These are phyloP conservation scores for Berberis vulgaris DNA, from an alignment of 164 flowering plant species.

Conservation along the genomic window DNA sequence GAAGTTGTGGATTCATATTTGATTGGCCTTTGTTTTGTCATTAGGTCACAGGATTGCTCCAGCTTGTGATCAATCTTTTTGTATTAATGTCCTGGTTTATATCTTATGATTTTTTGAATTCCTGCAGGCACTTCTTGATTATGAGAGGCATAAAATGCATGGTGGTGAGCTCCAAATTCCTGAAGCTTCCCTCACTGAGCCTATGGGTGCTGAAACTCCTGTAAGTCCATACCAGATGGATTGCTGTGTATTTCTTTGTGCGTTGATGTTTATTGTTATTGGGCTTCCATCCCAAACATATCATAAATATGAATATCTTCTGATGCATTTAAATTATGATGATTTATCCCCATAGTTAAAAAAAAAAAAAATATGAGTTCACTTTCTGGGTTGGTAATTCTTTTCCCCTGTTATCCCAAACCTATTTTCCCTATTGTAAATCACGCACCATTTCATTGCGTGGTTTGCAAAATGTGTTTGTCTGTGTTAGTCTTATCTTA, in stretches of 20 bases:
- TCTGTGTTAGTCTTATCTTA: background rate
- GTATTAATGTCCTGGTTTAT: background rate
- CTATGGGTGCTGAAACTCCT: constrained; percentile 40
- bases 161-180: constrained; percentile 44
- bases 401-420: no score
- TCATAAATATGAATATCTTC: no score
- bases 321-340: no score
- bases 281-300: no score
- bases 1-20: no score
- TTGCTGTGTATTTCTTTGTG: no score
- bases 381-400: no score
- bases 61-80: constrained; percentile 1
- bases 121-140: constrained; percentile 68
- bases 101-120: background rate
- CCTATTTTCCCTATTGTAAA: no score
- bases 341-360: no score
- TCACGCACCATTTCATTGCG: no score
- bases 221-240: constrained; percentile 16
- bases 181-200: constrained; percentile 27
- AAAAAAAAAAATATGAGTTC: no score
- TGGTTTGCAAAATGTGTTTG: background rate
- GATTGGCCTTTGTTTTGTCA: background rate
- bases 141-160: constrained; percentile 58
- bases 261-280: no score
- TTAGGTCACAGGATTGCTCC: background rate